A percentile compares a stretch with the other conserved stretches of the same genome.
Conservation (phyloP, 768 basidiomycete genomes). For the Xerocomus potaroensis region DNA sequence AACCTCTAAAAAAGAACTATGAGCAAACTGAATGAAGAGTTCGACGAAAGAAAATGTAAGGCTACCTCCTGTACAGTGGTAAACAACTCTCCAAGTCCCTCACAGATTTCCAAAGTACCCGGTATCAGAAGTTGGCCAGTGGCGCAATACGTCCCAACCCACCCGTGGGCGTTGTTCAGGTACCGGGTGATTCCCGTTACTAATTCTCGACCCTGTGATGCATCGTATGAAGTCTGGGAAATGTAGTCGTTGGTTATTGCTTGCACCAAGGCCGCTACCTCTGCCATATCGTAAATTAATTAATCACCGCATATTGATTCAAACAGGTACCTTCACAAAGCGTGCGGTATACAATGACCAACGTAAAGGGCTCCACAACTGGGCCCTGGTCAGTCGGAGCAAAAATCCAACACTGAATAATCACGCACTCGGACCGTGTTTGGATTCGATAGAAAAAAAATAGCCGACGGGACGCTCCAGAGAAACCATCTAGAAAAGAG, state of each 20-base stretch:
- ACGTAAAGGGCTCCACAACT: constrained; percentile 60
- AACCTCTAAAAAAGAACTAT: constrained; percentile 31
- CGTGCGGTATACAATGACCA: constrained; percentile 73
- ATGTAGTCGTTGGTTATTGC: constrained; percentile 42
- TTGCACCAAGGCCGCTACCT: constrained; percentile 63
- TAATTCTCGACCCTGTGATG: constrained; percentile 39
- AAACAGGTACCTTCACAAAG: constrained; percentile 67
- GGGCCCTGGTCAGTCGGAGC: constrained; percentile 2
- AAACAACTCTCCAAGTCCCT: constrained; percentile 24
- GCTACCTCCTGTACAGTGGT: constrained; percentile 31
- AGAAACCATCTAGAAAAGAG: constrained; percentile 59
- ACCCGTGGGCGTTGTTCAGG: constrained; percentile 56
- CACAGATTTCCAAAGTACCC: constrained; percentile 26
- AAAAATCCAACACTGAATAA: not conserved
- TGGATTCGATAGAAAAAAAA: constrained; percentile 73
- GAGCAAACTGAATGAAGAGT: constrained; percentile 24
- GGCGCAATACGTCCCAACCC: constrained; percentile 67
- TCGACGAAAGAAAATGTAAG: not conserved
- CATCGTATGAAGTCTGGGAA: constrained; percentile 30
- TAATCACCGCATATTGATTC: not conserved
- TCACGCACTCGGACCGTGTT: constrained; percentile 51
- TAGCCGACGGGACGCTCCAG: constrained; percentile 74
- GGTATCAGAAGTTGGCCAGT: constrained; percentile 70
- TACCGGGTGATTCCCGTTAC: constrained; percentile 50
- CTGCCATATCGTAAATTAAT: constrained; percentile 34